phyloP scores from a whole-genome alignment of 2,329 filamentous ascomycete species.

The Fusarium austroafricanum region DNA sequence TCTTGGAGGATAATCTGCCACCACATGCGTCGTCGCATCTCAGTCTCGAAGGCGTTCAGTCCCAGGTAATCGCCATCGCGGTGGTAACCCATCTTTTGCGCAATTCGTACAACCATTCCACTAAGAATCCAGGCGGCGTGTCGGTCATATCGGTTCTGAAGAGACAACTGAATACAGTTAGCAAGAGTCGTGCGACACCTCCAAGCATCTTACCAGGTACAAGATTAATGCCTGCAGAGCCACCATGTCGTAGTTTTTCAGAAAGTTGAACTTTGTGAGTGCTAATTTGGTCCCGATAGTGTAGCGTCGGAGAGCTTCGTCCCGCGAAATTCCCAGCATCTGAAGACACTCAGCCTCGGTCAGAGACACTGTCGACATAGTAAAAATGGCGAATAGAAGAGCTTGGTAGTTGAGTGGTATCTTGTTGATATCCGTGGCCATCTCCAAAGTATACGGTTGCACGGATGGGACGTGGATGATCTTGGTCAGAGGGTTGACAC shows the following conservation, averaged over 20 bases:
- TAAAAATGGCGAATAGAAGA: constrained; percentile 74
- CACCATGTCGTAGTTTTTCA: constrained; percentile 68
- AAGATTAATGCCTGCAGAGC: constrained; percentile 69
- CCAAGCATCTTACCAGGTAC: constrained; percentile 59
- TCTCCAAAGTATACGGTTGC: constrained; percentile 73
- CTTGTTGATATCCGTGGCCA: constrained; percentile 65
- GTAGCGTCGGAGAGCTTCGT: constrained; percentile 63
- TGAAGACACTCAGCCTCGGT: constrained; percentile 64
- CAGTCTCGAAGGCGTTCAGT: constrained; percentile 71
- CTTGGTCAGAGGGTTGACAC: constrained; percentile 80
- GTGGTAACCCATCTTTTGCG: constrained; percentile 75
- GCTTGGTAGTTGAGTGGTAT: constrained; percentile 70
- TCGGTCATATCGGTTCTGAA: constrained; percentile 68
- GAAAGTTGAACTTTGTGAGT: constrained; percentile 65
- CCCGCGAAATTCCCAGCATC: constrained; percentile 62
- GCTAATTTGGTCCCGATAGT: constrained; percentile 63
- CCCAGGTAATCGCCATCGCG: constrained; percentile 68
- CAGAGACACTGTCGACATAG: constrained; percentile 68
- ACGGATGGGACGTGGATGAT: constrained; percentile 77
- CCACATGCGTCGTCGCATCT: constrained; percentile 76
- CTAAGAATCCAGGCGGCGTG: constrained; percentile 71
- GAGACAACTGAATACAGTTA: constrained; percentile 57
- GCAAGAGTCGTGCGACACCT: constrained; percentile 14
- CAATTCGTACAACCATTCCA: constrained; percentile 71
- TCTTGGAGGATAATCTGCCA: constrained; percentile 72